A percentile compares a stretch with the other conserved stretches of the same genome.
phyloP scores from a whole-genome alignment of 1,284 basidiomycete species.

The Tilletiaria anomala region DNA sequence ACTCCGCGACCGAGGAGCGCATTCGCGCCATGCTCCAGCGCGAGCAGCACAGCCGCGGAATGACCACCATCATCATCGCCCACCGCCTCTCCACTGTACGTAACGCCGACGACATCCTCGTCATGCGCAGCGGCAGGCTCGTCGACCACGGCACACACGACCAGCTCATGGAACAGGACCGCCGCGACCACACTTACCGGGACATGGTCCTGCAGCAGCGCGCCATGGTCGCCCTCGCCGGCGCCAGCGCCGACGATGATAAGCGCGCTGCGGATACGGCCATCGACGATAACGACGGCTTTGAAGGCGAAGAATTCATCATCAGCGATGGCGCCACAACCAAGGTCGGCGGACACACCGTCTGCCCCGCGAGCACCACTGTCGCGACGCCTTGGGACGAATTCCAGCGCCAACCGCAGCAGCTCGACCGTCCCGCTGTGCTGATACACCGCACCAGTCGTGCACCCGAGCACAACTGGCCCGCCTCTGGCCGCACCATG shows the following conservation, averaged over 20 bases:
- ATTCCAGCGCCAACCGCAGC: no score
- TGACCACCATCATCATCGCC: constrained; percentile 30
- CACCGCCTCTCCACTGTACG: constrained; percentile 46
- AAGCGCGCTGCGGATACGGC: constrained; percentile 1
- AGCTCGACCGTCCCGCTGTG: no score
- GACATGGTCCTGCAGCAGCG: constrained; percentile 32
- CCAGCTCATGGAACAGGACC: constrained; percentile 34
- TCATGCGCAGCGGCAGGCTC: constrained; percentile 41
- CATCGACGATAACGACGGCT: not conserved
- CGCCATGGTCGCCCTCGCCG: constrained; percentile 5
- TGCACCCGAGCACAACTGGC: no score
- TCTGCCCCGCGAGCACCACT: constrained; percentile 6
- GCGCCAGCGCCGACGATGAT: constrained; percentile 1
- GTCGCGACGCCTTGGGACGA: no score
- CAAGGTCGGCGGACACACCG: constrained; percentile 9
- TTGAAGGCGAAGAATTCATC: not conserved
- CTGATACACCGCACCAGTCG: no score
- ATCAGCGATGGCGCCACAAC: constrained; percentile 11
- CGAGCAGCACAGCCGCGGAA: constrained; percentile 30
- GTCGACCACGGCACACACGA: constrained; percentile 41
- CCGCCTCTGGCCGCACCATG: constrained; percentile 7
- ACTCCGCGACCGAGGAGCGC: constrained; percentile 30
- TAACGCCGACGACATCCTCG: constrained; percentile 48
- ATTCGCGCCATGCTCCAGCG: constrained; percentile 25
- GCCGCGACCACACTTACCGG: constrained; percentile 35